Percentiles rank a stretch among this genome's conserved stretches.
Conservation (phyloP, 2,329 filamentous ascomycete genomes). For the Dothideomycetes sp. region DNA sequence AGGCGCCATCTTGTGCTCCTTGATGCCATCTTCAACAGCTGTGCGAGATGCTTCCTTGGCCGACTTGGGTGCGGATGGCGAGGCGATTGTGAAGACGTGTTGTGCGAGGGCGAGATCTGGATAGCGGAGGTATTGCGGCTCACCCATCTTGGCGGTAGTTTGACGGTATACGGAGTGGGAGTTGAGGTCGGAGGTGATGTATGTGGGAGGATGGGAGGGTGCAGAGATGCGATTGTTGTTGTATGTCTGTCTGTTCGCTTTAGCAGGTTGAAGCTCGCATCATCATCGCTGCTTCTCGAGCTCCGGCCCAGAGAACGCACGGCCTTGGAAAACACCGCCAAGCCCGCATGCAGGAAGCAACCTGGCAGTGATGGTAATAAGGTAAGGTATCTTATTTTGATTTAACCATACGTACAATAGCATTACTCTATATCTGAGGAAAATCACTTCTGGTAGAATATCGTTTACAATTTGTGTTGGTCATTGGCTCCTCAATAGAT, state of each 20-base stretch:
- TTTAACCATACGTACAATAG: no score
- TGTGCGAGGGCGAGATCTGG: constrained; percentile 71
- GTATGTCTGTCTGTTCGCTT: not conserved
- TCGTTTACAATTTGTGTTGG: no score
- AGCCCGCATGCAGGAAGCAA: no score
- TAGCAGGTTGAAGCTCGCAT: not conserved
- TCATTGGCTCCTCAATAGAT: no score
- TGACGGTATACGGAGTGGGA: not conserved
- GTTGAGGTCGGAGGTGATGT: not conserved
- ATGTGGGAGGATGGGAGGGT: not conserved
- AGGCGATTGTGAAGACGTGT: constrained; percentile 79
- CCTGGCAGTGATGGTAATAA: no score
- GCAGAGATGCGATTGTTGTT: not conserved
- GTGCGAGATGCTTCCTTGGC: constrained; percentile 62
- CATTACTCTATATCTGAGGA: no score
- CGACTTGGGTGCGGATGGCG: constrained; percentile 57
- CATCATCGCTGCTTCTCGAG: not conserved
- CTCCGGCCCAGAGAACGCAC: not conserved
- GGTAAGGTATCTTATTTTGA: no score
- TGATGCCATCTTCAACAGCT: constrained; percentile 70
- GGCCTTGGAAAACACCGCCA: not conserved
- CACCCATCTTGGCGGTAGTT: constrained; percentile 43
- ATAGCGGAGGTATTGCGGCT: constrained; percentile 79
- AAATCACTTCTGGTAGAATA: no score
- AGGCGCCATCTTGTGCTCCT: constrained; percentile 75